These are phyloP conservation scores for Trypanosoma conorhini DNA, from an alignment of 208 protist species.

Conservation along the genomic window DNA sequence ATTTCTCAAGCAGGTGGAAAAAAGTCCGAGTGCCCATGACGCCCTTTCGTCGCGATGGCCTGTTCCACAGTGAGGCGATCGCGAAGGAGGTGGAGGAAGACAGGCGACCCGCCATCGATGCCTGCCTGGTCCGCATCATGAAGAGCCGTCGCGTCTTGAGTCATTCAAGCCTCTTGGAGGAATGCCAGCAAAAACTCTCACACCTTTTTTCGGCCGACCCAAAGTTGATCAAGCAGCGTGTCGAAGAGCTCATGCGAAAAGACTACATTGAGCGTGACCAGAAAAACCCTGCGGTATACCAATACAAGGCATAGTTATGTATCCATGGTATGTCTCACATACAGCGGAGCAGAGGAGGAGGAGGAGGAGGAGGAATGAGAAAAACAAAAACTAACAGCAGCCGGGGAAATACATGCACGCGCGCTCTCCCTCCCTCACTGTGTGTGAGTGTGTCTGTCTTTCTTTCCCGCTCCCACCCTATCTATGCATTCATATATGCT, in stretches of 20 bases:
- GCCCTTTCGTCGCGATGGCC: constrained; percentile 36
- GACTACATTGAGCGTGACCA: constrained; percentile 80
- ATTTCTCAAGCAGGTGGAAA: constrained; percentile 53
- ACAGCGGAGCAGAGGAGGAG: background rate
- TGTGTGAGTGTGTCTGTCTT: too few relatives aligned
- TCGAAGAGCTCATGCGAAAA: constrained; percentile 85
- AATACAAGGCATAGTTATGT: constrained; percentile 58
- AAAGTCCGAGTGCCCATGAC: constrained; percentile 58
- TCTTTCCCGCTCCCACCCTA: background rate
- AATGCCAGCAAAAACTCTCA: constrained; percentile 73
- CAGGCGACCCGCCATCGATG: constrained; percentile 76
- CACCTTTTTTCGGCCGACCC: constrained; percentile 63
- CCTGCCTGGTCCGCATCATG: constrained; percentile 86
- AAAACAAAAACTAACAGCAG: constrained; percentile 7
- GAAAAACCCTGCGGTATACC: constrained; percentile 54
- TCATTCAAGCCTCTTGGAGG: constrained; percentile 68
- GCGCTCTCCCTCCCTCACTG: too few relatives aligned
- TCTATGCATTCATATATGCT: background rate
- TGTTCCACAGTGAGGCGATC: constrained; percentile 40
- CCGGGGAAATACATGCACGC: too few relatives aligned
- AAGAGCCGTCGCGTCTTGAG: constrained; percentile 68
- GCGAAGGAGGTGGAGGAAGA: constrained; percentile 69
- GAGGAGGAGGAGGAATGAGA: background rate
- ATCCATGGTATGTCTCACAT: background rate
- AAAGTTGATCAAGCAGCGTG: constrained; percentile 81